Percentiles rank a stretch among this genome's conserved stretches.
phyloP scores from a whole-genome alignment of 2,329 filamentous ascomycete genomes.

The Aspergillus sp. region DNA sequence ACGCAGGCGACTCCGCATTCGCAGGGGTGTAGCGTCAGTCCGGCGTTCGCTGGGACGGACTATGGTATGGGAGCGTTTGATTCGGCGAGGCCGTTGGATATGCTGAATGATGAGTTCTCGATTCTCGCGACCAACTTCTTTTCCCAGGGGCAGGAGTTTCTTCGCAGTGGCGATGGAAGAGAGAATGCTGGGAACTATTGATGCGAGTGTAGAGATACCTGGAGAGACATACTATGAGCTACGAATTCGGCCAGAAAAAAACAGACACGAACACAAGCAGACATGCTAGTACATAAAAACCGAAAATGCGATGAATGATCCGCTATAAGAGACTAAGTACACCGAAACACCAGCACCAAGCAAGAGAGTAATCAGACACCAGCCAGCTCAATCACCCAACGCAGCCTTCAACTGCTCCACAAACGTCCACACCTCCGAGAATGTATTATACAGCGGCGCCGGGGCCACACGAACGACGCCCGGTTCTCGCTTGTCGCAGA shows the following conservation, averaged over 20 bases:
- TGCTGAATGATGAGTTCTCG: conserved; percentile 35
- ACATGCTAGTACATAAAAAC: too few relatives aligned
- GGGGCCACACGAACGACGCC: conserved; percentile 76
- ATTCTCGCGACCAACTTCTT: conserved; percentile 42
- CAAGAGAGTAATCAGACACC: too few relatives aligned
- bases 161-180: conserved; percentile 30
- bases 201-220: too few relatives aligned
- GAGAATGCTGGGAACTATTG: conserved; percentile 25
- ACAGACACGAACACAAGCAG: too few relatives aligned
- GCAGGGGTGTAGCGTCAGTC: conserved; percentile 13
- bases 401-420: conserved; percentile 25
- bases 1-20: conserved; percentile 6
- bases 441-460: conserved; percentile 72
- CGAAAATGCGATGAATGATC: too few relatives aligned
- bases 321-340: too few relatives aligned
- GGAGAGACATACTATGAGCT: too few relatives aligned
- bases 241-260: too few relatives aligned
- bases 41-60: conserved; percentile 9
- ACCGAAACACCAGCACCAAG: too few relatives aligned
- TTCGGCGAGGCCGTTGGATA: conserved; percentile 15
- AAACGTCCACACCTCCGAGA: conserved; percentile 59
- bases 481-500: conserved; percentile 74
- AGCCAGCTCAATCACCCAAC: conserved; percentile 8
- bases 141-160: conserved; percentile 36
- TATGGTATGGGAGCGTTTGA: conserved; percentile 11